Evolutionary conservation across 2,329 filamentous ascomycete genomes (phyloP), one percentile per base, ranked within the genome.

Genomic region (Fusarium poae): DNA sequence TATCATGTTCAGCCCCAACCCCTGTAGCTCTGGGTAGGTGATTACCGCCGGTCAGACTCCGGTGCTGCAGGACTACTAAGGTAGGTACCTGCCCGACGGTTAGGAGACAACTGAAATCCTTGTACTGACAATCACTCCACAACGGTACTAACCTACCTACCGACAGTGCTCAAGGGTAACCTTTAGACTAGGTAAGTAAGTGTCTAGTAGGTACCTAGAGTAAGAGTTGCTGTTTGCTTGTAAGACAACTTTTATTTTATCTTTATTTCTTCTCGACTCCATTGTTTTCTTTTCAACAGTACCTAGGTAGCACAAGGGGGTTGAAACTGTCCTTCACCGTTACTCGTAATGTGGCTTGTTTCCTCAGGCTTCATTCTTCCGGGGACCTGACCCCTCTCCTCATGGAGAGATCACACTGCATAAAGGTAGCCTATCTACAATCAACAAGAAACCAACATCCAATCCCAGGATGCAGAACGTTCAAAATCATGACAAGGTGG

Each of bases 41-140:
- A 34, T 9, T 49, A 30, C 30, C 30, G 29, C 30, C 52, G 62
- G 61, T 29, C 48, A 63, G 57, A 44, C 67, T 68, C 66, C 62
- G 51, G 48, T 67, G 51, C 44, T 62, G 29, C 51, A 40, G 50
- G 23, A 52, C 13, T 16, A 8, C 15, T 6, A n/a, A n/a, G 35
- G 18, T 10, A 16, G 6, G 20, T 45, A 63, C 52, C 46, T 67
- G 25, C 43, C 23, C 27, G n/a, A 35, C 39, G 30, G 45, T 39
- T 68, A 39, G 25, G 27, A n/a, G 13, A 12, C 16, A 20, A 18
- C n/a, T 21, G n/a, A 21, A 37, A 32, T 45, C 18, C 27, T 57
- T 34, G 56, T 66, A 66, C 44, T 15, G 29, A 29, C 15, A 29
- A 25, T 39, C 29, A 29, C 27, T 23, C 29, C 40, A 44, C 25